These are phyloP conservation scores for Neopestalotiopsis clavispora DNA, from an alignment of 2,329 filamentous ascomycete genomes.

Conservation along the genomic window DNA sequence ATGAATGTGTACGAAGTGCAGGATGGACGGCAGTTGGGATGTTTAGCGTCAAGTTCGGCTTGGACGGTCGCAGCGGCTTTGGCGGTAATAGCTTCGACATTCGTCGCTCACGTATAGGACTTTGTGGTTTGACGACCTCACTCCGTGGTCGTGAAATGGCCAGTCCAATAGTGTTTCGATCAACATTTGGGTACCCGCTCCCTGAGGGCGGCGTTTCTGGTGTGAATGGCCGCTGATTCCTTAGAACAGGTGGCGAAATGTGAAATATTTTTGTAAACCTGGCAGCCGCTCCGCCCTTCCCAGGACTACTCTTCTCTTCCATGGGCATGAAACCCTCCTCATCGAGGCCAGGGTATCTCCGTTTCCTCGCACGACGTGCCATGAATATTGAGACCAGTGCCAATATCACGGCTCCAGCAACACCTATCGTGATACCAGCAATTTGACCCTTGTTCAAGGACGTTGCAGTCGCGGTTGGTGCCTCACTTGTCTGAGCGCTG, in stretches of 20 bases:
- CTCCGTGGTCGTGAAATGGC: slow-evolving; percentile 46
- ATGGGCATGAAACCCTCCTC: slow-evolving; percentile 44
- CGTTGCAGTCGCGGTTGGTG: slow-evolving; percentile 23
- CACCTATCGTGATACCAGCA: slow-evolving; percentile 62
- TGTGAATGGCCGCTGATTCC: slow-evolving; percentile 30
- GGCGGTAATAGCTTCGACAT: slow-evolving; percentile 51
- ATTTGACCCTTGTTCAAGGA: slow-evolving; percentile 51
- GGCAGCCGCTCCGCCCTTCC: slow-evolving; percentile 13
- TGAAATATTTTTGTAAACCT: slow-evolving; percentile 37
- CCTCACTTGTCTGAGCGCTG: slow-evolving; percentile 17
- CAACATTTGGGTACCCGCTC: slow-evolving; percentile 18
- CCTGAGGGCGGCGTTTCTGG: slow-evolving; percentile 25
- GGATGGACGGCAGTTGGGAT: slow-evolving; percentile 33
- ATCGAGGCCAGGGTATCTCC: slow-evolving; percentile 39
- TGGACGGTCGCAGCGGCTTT: slow-evolving; percentile 36
- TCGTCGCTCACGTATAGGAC: slow-evolving; percentile 36
- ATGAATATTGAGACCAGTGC: slow-evolving; percentile 53
- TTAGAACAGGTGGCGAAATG: slow-evolving; percentile 46
- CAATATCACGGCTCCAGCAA: slow-evolving; percentile 53
- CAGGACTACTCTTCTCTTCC: slow-evolving; percentile 41
- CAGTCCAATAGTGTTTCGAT: slow-evolving; percentile 46
- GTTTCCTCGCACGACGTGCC: slow-evolving; percentile 46
- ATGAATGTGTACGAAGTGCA: slow-evolving; percentile 39
- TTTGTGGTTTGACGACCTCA: slow-evolving; percentile 22
- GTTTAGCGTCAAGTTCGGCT: slow-evolving; percentile 47